These are phyloP conservation scores for Arctium minus DNA, from an alignment of 129 eudicot genomes.

Conservation along the genomic window DNA sequence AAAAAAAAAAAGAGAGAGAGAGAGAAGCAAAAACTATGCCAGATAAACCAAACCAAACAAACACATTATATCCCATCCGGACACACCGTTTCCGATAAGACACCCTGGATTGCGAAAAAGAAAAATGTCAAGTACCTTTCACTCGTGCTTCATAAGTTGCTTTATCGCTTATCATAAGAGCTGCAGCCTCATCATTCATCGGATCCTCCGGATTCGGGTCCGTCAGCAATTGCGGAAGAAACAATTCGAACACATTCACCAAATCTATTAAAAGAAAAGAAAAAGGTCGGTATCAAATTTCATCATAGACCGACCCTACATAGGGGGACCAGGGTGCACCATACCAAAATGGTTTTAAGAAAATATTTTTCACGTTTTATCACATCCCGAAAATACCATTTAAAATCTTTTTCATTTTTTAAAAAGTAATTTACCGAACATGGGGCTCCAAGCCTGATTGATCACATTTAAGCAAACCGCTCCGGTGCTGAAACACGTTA, in stretches of 20 bases:
- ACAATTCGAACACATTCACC: constrained; percentile 66
- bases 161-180: constrained; percentile 56
- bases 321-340: no score
- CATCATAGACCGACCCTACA: no score
- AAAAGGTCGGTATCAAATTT: not conserved
- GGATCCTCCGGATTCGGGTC: constrained; percentile 77
- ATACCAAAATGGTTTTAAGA: not conserved
- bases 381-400: not conserved
- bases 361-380: no score
- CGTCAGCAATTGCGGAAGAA: constrained; percentile 70
- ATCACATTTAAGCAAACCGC: constrained; percentile 75
- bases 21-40: no score
- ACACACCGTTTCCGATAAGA: not conserved
- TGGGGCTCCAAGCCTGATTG: constrained; percentile 83
- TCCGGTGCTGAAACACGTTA: constrained; percentile 57
- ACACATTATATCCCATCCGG: not conserved
- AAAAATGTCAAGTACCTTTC: constrained; percentile 47
- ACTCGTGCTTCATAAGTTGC: constrained; percentile 56
- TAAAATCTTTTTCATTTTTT: not conserved
- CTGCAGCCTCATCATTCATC: constrained; percentile 64
- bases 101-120: not conserved
- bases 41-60: not conserved
- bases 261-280: constrained; percentile 40
- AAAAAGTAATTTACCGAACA: constrained; percentile 50
- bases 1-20: no score